Evolutionary conservation across 176 grass and related monocot genomes (phyloP).

Genomic region (Avena atlantica): DNA sequence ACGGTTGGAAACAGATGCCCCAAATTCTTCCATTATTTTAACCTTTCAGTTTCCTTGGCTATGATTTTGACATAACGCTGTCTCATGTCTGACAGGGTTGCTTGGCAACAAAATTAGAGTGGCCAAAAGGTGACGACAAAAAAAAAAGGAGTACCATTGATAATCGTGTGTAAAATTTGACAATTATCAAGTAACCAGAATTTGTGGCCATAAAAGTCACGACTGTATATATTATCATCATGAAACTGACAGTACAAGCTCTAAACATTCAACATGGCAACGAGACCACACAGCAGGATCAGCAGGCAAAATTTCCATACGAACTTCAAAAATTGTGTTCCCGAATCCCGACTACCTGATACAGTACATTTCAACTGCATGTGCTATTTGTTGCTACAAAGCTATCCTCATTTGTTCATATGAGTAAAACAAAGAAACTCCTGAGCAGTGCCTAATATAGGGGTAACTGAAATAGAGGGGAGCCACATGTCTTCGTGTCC

Average conservation of each 20-base stretch:
- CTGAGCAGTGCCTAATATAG: not conserved
- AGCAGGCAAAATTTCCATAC: not conserved
- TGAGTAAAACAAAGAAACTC: not conserved
- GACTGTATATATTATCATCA: not conserved
- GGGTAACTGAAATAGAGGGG: not conserved
- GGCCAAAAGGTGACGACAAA: not conserved
- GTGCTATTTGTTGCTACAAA: conserved; percentile 12
- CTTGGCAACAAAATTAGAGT: not conserved
- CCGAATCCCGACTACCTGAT: not conserved
- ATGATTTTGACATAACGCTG: not conserved
- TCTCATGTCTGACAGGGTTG: not conserved
- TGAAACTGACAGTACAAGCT: not conserved
- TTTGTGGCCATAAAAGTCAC: not conserved
- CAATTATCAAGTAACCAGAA: not conserved
- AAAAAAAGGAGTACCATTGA: not conserved
- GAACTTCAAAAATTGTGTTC: not conserved
- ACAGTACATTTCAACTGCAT: not conserved
- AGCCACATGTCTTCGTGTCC: not conserved
- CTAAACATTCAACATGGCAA: not conserved
- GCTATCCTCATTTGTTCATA: not conserved
- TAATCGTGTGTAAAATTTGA: not conserved
- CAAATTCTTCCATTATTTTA: not conserved
- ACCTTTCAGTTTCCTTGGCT: not conserved
- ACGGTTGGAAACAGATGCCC: not conserved
- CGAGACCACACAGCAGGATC: not conserved